Conservation (phyloP, 768 basidiomycete species). For the Royoungia palumana region DNA sequence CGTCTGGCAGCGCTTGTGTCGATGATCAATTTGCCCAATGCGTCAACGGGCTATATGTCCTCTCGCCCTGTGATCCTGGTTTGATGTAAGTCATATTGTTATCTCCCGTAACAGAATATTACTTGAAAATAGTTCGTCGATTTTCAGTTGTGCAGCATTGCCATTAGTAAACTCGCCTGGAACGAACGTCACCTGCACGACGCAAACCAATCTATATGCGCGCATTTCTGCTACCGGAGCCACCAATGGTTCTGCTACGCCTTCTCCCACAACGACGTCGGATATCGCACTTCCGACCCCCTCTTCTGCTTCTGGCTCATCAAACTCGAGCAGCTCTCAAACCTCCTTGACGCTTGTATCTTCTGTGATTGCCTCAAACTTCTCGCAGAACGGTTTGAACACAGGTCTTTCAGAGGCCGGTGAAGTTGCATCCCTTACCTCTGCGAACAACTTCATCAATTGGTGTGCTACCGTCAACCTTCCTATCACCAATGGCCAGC, state of each 20-base stretch:
- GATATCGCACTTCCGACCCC: neutral
- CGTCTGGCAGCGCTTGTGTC: slow-evolving; percentile 47
- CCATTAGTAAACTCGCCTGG: slow-evolving; percentile 50
- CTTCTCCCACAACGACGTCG: slow-evolving; percentile 8
- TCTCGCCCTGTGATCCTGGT: slow-evolving; percentile 20
- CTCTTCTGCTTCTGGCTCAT: slow-evolving; percentile 8
- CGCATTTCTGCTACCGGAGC: slow-evolving; percentile 43
- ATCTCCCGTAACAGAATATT: neutral
- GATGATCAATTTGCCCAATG: slow-evolving; percentile 53
- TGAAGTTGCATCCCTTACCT: slow-evolving; percentile 55
- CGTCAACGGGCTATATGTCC: slow-evolving; percentile 40
- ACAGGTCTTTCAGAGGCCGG: slow-evolving; percentile 33
- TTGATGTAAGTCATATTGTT: slow-evolving; percentile 9
- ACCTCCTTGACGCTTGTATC: slow-evolving; percentile 39
- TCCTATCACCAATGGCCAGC: slow-evolving; percentile 61
- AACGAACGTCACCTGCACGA: slow-evolving; percentile 51
- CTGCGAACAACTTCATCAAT: slow-evolving; percentile 75
- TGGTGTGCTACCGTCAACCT: slow-evolving; percentile 49
- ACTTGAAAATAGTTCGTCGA: neutral
- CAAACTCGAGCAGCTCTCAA: slow-evolving; percentile 22
- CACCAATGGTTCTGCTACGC: slow-evolving; percentile 17
- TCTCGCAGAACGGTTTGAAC: slow-evolving; percentile 48
- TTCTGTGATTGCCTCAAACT: slow-evolving; percentile 52
- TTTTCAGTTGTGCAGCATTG: slow-evolving; percentile 36
- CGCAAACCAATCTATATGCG: slow-evolving; percentile 42